These are phyloP conservation scores for Colletotrichum sp. DNA, from an alignment of 2,329 filamentous ascomycete species.

Conservation along the genomic window DNA sequence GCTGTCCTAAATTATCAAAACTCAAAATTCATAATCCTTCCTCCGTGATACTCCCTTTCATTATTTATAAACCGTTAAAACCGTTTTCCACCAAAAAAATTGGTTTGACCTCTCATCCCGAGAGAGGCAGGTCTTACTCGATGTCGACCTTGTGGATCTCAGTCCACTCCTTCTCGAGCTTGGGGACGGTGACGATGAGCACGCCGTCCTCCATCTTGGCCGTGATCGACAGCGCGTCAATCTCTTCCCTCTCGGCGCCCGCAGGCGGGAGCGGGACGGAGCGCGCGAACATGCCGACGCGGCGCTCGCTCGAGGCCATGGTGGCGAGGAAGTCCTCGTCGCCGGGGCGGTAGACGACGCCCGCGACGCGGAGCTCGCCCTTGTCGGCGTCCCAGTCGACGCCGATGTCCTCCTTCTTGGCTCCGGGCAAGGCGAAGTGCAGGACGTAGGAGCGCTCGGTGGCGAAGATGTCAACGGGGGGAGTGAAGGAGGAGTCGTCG, in stretches of 20 bases:
- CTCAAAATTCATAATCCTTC: neutral
- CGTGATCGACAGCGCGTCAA: conserved; percentile 71
- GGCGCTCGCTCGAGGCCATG: conserved; percentile 68
- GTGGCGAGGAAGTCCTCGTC: conserved; percentile 72
- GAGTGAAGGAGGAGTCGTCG: conserved; percentile 54
- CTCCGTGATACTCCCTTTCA: neutral
- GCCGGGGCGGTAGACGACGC: conserved; percentile 75
- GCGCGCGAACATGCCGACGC: conserved; percentile 77
- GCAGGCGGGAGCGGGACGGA: conserved; percentile 64
- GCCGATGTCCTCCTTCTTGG: conserved; percentile 78
- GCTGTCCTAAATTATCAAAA: neutral
- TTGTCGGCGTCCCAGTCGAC: conserved; percentile 78
- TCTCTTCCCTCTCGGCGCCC: conserved; percentile 51
- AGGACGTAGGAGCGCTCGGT: conserved; percentile 69
- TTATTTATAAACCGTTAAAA: neutral
- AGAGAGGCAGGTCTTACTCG: conserved; percentile 37
- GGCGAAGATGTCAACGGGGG: conserved; percentile 79
- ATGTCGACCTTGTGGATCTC: conserved; percentile 67
- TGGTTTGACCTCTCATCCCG: neutral
- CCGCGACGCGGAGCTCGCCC: conserved; percentile 68
- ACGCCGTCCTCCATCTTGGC: conserved; percentile 83
- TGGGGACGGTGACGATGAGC: conserved; percentile 78
- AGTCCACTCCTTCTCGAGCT: conserved; percentile 70
- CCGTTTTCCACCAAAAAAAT: neutral
- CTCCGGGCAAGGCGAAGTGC: conserved; percentile 79